Base-by-base conservation (phyloP, 2,329 filamentous ascomycete species). In the Cladosporium oxysporum region DNA sequence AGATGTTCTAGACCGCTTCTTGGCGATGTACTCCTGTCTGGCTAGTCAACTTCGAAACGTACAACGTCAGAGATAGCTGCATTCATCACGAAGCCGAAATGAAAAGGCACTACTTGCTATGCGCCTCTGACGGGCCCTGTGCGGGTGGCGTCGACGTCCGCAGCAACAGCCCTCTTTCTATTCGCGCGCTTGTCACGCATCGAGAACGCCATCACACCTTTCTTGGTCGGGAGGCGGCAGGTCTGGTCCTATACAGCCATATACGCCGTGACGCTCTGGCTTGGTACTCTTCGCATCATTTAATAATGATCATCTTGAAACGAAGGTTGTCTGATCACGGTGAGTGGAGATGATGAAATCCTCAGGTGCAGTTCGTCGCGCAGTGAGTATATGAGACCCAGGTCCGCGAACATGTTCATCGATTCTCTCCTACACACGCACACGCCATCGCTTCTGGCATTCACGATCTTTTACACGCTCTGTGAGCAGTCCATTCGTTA, bases 401-500 rank as follows among this genome's bases (percentile, higher is more conserved):
- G 14, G 29, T 53, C 47, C 28, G 11, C 47, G 31, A 37, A 50
- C 47, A 50, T 62, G 31, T 41, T 47, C 50, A 41, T 31, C n/a
- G 8, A 21, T 57, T 23, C 11, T 57, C 18, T 53, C 37, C 6
- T 26, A 44, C 61, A 55, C 47, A 55, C 61, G 35, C 35, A 55
- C 35, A 57, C 50, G 16, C 35, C 35, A 28, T 64, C 61, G n/a
- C 35, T 66, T 21, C 59, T 50, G 47, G 33, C 62, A 64, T 53
- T 63, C 67, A 67, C 67, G 49, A 60, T 67, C 68, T 57, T 64
- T 69, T 29, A 60, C 63, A 60, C 63, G 74, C 74, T 76, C 73
- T 72, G 71, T 68, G 72, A 76, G 74, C 75, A 71, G 64, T 67
- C 69, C 71, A 67, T 69, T 73, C 69, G 59, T 71, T 72, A 63